Conservation (phyloP, 2,329 filamentous ascomycete genomes). For the Leptographium wingfieldii region DNA sequence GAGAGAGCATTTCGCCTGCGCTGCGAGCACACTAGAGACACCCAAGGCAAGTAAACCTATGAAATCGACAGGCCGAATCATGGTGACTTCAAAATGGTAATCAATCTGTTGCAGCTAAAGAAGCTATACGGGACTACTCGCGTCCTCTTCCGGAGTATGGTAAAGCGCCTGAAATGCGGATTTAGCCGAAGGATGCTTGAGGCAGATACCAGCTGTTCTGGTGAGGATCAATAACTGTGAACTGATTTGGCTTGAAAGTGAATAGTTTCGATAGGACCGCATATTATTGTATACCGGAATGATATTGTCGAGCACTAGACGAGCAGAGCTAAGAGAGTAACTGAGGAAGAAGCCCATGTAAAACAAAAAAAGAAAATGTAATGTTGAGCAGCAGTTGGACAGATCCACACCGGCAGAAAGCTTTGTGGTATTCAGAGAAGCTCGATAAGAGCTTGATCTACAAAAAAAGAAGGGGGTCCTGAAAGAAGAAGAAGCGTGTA, state of each 20-base stretch:
- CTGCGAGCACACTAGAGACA: not conserved
- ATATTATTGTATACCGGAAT: not conserved
- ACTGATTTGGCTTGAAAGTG: not conserved
- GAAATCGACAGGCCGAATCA: not conserved
- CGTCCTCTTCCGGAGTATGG: too few relatives aligned
- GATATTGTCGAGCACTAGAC: not conserved
- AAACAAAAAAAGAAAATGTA: not conserved
- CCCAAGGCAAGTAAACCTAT: not conserved
- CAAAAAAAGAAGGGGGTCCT: not conserved
- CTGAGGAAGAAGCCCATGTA: too few relatives aligned
- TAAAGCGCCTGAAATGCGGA: too few relatives aligned
- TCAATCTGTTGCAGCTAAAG: too few relatives aligned
- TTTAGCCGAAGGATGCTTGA: too few relatives aligned
- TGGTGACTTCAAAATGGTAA: not conserved
- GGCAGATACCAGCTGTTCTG: not conserved
- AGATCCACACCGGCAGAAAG: too few relatives aligned
- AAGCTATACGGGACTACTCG: too few relatives aligned
- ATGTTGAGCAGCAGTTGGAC: too few relatives aligned
- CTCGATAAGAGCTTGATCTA: too few relatives aligned
- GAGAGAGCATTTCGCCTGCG: not conserved
- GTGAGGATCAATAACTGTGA: not conserved
- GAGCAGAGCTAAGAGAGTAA: not conserved
- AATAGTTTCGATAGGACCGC: not conserved
- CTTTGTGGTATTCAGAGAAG: too few relatives aligned
- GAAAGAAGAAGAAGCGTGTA: too few relatives aligned